These are phyloP conservation scores for Rossbeevera mucosa DNA, from an alignment of 768 basidiomycete genomes.

Conservation along the genomic window DNA sequence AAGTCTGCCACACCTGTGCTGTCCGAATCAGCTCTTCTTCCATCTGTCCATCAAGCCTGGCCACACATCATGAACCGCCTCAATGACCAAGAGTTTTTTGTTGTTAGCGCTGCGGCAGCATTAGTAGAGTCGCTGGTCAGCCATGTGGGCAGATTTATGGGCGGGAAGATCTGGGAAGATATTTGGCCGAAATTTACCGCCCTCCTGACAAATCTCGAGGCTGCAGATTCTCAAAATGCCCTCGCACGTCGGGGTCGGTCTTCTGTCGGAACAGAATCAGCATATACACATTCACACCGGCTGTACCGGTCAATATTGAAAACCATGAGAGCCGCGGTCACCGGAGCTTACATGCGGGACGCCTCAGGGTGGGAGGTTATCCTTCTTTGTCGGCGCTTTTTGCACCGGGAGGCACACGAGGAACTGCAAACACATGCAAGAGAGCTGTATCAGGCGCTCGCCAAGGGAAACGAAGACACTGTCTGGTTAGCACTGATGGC, in stretches of 20 bases:
- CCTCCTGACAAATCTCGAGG: slow-evolving; percentile 57
- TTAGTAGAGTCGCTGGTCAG: slow-evolving; percentile 68
- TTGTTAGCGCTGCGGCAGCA: slow-evolving; percentile 69
- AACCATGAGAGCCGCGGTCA: slow-evolving; percentile 65
- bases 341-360: slow-evolving; percentile 67
- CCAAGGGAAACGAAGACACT: slow-evolving; percentile 64
- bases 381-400: slow-evolving; percentile 70
- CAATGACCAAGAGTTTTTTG: slow-evolving; percentile 66
- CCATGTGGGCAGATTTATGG: slow-evolving; percentile 83
- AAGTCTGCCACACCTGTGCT: slow-evolving; percentile 68
- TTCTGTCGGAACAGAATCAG: slow-evolving; percentile 58
- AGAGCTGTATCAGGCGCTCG: slow-evolving; percentile 59
- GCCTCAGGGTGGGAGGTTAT: slow-evolving; percentile 76
- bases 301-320: slow-evolving; percentile 71
- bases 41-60: slow-evolving; percentile 87
- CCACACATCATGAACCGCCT: slow-evolving; percentile 89
- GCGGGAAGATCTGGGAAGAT: slow-evolving; percentile 80
- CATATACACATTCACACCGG: slow-evolving; percentile 78
- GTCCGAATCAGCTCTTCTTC: slow-evolving; percentile 70
- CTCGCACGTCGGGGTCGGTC: slow-evolving; percentile 52
- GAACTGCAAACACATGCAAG: slow-evolving; percentile 70
- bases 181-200: slow-evolving; percentile 80
- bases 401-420: slow-evolving; percentile 59
- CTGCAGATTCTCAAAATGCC: slow-evolving; percentile 63
- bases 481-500: slow-evolving; percentile 76